Percentiles rank a stretch among this genome's conserved stretches.
Evolutionary conservation across 73 alveolate species (phyloP).

Genomic region (Uronychia binucleata): DNA sequence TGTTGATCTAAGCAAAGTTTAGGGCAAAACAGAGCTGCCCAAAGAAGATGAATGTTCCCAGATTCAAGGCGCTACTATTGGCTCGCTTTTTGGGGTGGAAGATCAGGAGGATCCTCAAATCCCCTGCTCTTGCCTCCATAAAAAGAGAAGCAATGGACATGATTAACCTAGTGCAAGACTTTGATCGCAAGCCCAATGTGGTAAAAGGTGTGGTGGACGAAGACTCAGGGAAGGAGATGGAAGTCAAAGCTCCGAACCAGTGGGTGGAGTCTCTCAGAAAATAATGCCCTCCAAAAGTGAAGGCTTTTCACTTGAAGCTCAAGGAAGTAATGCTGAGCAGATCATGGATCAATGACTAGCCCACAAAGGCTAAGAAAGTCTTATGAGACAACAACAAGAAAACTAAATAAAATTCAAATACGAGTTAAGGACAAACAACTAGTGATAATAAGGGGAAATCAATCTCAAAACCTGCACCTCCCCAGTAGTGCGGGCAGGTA

Average conservation of each 20-base stretch:
- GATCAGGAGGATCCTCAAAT: not conserved
- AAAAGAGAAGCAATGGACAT: slow-evolving; percentile 9
- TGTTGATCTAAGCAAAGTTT: not conserved
- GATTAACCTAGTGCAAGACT: not conserved
- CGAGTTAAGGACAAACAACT: too few relatives aligned
- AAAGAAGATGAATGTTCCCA: not conserved
- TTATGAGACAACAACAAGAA: too few relatives aligned
- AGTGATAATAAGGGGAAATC: too few relatives aligned
- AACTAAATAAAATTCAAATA: too few relatives aligned
- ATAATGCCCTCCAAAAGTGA: not conserved
- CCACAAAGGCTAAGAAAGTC: too few relatives aligned
- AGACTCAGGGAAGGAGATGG: not conserved
- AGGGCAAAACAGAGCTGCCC: not conserved
- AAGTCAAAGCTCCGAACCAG: not conserved
- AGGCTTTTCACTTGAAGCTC: not conserved
- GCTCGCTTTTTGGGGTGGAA: not conserved
- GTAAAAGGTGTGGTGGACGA: not conserved
- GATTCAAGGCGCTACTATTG: not conserved
- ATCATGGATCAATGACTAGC: too few relatives aligned
- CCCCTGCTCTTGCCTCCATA: not conserved
- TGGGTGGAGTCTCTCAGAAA: not conserved
- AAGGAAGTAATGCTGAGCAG: not conserved
- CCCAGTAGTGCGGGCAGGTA: too few relatives aligned
- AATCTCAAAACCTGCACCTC: too few relatives aligned
- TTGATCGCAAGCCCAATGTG: not conserved